A percentile compares a stretch with the other conserved stretches of the same genome.
These are phyloP conservation scores for Dittrichia graveolens DNA, from an alignment of 129 eudicot genomes.

Conservation along the genomic window DNA sequence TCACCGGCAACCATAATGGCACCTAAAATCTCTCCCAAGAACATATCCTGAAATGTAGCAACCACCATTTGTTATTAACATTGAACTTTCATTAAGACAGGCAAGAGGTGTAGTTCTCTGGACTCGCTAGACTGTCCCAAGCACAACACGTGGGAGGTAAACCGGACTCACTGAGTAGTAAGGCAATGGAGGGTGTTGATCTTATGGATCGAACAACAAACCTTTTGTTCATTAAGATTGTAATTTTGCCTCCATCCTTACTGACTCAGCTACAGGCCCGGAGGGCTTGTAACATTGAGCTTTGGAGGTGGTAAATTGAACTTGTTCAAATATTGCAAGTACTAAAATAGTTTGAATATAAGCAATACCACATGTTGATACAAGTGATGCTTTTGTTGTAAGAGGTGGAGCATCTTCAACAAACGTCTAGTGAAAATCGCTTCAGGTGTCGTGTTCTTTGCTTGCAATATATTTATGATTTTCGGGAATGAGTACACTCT, in stretches of 20 bases:
- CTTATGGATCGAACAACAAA: too few species aligned
- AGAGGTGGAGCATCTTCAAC: slow-evolving; percentile 43
- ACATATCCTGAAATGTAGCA: slow-evolving; percentile 55
- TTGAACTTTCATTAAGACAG: too few species aligned
- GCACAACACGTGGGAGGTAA: too few species aligned
- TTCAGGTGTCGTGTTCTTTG: slow-evolving; percentile 56
- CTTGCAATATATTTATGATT: slow-evolving; percentile 39
- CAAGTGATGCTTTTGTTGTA: slow-evolving; percentile 42
- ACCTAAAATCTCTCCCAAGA: slow-evolving; percentile 75
- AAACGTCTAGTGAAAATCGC: slow-evolving; percentile 49
- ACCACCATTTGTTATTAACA: too few species aligned
- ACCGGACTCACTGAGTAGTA: too few species aligned
- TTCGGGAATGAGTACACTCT: slow-evolving; percentile 40
- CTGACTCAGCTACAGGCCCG: too few species aligned
- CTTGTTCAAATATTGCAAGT: not conserved
- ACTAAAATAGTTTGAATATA: not conserved
- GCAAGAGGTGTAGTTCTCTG: too few species aligned
- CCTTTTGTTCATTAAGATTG: too few species aligned
- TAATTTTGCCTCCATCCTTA: too few species aligned
- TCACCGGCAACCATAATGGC: slow-evolving; percentile 55
- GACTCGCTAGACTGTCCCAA: too few species aligned
- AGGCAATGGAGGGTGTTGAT: too few species aligned
- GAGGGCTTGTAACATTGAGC: not conserved
- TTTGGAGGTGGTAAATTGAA: not conserved
- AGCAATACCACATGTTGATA: slow-evolving; percentile 63